phyloP scores from a whole-genome alignment of 148 eudicot genomes.

The Amaranthus palmeri region DNA sequence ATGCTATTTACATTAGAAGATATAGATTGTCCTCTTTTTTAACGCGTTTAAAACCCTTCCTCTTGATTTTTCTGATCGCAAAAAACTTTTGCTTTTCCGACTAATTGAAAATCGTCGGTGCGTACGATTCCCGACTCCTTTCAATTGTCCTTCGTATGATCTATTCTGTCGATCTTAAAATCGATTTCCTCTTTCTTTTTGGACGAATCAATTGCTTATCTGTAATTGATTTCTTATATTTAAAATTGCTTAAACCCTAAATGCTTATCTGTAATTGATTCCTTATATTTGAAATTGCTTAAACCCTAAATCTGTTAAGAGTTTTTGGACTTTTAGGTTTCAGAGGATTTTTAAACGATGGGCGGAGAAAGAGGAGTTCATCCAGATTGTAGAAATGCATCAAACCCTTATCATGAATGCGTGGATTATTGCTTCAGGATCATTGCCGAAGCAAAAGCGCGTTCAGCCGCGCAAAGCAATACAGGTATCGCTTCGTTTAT shows the following conservation, averaged over 20 bases:
- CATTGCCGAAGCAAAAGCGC: conserved; percentile 67
- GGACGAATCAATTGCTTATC: background rate
- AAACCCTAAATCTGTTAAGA: conserved; percentile 7
- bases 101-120: background rate
- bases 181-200: background rate
- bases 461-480: conserved; percentile 20
- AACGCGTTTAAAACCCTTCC: background rate
- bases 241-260: background rate
- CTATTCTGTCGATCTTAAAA: background rate
- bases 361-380: conserved; percentile 64
- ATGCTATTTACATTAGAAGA: background rate
- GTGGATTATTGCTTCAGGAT: conserved; percentile 73
- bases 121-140: background rate
- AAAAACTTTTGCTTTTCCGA: background rate
- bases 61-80: background rate
- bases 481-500: conserved; percentile 27
- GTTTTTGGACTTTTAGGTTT: background rate
- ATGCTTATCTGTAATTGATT: background rate
- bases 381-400: conserved; percentile 84
- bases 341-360: conserved; percentile 28
- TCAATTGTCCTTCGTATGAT: background rate
- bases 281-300: background rate
- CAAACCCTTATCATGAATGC: conserved; percentile 82
- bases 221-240: background rate
- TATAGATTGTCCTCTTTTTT: too few relatives aligned